Conservation (phyloP, 2,329 filamentous ascomycete species). For the Pyrenophora graminea region DNA sequence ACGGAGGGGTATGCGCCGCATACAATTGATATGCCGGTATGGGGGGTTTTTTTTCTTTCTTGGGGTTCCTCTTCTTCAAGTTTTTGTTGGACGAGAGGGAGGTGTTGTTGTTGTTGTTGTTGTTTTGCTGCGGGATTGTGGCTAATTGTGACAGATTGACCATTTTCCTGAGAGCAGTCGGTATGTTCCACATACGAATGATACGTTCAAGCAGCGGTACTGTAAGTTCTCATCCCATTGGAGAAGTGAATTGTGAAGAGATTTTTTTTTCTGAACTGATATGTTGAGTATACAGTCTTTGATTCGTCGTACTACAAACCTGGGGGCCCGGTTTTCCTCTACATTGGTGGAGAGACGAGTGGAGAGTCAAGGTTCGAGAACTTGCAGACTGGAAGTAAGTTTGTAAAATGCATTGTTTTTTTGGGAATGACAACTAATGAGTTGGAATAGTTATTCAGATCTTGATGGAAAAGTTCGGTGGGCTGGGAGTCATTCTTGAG, state of each 20-base stretch:
- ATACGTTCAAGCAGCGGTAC: constrained; percentile 60
- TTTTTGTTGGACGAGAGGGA: background rate
- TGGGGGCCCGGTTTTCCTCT: constrained; percentile 57
- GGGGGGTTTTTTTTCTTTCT: background rate
- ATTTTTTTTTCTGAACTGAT: too few relatives aligned
- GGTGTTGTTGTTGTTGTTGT: constrained; percentile 1
- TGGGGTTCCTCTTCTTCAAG: background rate
- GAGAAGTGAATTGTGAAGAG: too few relatives aligned
- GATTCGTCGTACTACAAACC: constrained; percentile 59
- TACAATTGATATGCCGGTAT: constrained; percentile 33
- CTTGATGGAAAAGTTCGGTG: constrained; percentile 58
- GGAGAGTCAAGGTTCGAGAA: constrained; percentile 48
- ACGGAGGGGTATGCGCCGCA: constrained; percentile 26
- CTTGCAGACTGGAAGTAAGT: constrained; percentile 47
- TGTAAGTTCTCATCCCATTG: constrained; percentile 23
- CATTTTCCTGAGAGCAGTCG: constrained; percentile 51
- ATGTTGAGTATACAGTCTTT: constrained; percentile 39
- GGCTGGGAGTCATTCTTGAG: constrained; percentile 59
- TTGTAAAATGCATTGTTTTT: background rate
- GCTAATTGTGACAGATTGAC: constrained; percentile 44
- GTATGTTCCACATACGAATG: constrained; percentile 51
- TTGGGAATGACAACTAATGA: background rate
- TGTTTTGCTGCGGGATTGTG: too few relatives aligned
- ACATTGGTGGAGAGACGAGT: constrained; percentile 54
- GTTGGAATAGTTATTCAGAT: constrained; percentile 54